phyloP scores from a whole-genome alignment of 2,329 filamentous ascomycete species.

The Exophiala xenobiotica region DNA sequence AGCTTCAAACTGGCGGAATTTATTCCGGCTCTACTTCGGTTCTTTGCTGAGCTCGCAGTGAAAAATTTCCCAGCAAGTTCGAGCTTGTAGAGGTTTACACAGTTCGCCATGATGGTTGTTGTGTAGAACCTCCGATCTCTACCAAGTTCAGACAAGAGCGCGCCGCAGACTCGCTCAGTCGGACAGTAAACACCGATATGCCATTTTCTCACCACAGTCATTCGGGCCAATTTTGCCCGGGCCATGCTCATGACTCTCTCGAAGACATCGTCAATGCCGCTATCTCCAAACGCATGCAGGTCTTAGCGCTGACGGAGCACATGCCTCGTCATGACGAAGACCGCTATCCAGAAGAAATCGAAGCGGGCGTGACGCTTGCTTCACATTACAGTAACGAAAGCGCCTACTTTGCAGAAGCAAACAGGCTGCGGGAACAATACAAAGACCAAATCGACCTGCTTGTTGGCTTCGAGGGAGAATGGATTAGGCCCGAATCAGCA shows the following conservation, averaged over 20 bases:
- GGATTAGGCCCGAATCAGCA: conserved; percentile 71
- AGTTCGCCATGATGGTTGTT: too few relatives aligned
- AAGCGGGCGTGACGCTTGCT: conserved; percentile 30
- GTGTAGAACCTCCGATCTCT: too few relatives aligned
- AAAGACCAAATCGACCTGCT: conserved; percentile 70
- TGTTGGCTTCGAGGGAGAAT: conserved; percentile 91
- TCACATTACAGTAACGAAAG: conserved; percentile 48
- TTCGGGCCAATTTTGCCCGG: conserved; percentile 92
- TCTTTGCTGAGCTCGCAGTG: too few relatives aligned
- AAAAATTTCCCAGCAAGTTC: too few relatives aligned
- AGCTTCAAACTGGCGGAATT: too few relatives aligned
- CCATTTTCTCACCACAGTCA: conserved; percentile 98
- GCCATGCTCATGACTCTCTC: conserved; percentile 80
- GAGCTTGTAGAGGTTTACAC: too few relatives aligned
- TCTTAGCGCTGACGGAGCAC: conserved; percentile 89
- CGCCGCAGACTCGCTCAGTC: too few relatives aligned
- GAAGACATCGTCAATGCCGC: conserved; percentile 81
- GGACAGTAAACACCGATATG: too few relatives aligned
- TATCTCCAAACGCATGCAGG: conserved; percentile 73
- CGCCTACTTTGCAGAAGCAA: conserved; percentile 73
- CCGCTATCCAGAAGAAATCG: conserved; percentile 87
- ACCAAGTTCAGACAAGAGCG: too few relatives aligned
- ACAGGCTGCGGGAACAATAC: conserved; percentile 70
- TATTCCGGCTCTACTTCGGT: too few relatives aligned
- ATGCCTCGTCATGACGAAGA: conserved; percentile 81